Base-by-base conservation (phyloP, 768 basidiomycete species). In the Terana coerulea region DNA sequence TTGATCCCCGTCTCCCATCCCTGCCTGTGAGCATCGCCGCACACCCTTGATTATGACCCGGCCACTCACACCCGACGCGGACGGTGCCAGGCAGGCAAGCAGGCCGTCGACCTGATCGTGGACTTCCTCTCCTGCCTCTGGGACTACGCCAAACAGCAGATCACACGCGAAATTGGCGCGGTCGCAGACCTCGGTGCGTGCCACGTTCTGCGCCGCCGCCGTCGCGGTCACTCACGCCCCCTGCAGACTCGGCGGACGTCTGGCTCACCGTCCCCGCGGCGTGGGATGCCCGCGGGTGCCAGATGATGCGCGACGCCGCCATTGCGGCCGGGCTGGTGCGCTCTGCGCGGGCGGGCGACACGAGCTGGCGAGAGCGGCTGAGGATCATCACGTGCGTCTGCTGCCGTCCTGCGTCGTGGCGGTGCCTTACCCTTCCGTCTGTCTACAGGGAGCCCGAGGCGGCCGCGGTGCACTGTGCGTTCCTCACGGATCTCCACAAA, bases 251-350 rank as follows among this genome's bases (percentile, higher is more conserved):
- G 34, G 91, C 89, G 50, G 87, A 91, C 59, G 88, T 93, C 5
- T 86, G 87, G 76, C 69, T 94, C 50, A 92, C 88, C 2, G 91
- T 92, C 3, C 91, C 91, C 48, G 91, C 91, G 12, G 91, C 91
- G 17, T 94, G 91, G 91, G 91, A 94, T 64, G 89, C 86, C 1
- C 83, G 76, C 56, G 91, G 89, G 0, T 91, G 87, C 60, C 84
- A 86, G 52, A 77, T 91, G 58, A 93, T 93, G 91, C 78, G 91
- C 19, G 84, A 84, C 44, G 88, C 88, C 36, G 90, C 91, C 14
- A 86, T 94, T 53, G 72, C 75, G 21, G 91, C 91, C 5, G 88
- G 88, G 0, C 75, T 94, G 5, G 91, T 93, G 11, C 83, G 83
- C 57, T 83, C 81, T 41, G 71, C 85, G 5, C 71, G 75, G 39